phyloP scores from a whole-genome alignment of 2,329 filamentous ascomycete species.

The Raffaelea arxii region DNA sequence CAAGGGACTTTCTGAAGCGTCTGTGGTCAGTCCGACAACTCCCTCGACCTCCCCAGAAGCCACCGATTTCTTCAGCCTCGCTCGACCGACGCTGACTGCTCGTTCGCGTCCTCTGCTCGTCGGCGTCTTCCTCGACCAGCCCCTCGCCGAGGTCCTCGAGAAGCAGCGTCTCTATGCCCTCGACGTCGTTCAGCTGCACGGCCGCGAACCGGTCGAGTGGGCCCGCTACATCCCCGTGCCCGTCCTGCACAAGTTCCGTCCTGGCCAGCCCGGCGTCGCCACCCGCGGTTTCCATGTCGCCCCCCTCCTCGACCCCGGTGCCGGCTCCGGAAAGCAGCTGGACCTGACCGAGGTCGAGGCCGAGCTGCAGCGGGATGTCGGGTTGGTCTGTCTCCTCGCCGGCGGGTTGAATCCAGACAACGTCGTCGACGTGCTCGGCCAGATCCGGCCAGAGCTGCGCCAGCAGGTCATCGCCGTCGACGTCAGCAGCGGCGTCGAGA shows the following conservation, averaged over 20 bases:
- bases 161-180: conserved; percentile 68
- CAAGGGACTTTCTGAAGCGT: not conserved
- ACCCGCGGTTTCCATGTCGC: conserved; percentile 72
- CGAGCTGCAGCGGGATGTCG: conserved; percentile 55
- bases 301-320: conserved; percentile 78
- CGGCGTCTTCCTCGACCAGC: conserved; percentile 89
- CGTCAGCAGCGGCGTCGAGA: conserved; percentile 90
- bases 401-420: conserved; percentile 78
- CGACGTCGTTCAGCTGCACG: conserved; percentile 89
- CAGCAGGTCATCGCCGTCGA: conserved; percentile 60
- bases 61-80: conserved; percentile 56
- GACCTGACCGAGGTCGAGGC: conserved; percentile 61
- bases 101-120: conserved; percentile 64
- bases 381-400: conserved; percentile 70
- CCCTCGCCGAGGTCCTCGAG: conserved; percentile 69
- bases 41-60: conserved; percentile 16
- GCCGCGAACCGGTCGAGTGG: conserved; percentile 88
- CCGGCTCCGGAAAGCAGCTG: conserved; percentile 71
- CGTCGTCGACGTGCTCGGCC: conserved; percentile 54
- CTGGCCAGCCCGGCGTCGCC: conserved; percentile 61
- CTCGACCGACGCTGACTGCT: conserved; percentile 19
- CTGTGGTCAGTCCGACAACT: conserved; percentile 4
- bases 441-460: conserved; percentile 46
- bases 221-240: conserved; percentile 80
- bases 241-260: conserved; percentile 78